Percentiles rank a stretch among this genome's conserved stretches.
Evolutionary conservation across 805 yeast genomes (phyloP).

Genomic region (Pichia paraexigua): DNA sequence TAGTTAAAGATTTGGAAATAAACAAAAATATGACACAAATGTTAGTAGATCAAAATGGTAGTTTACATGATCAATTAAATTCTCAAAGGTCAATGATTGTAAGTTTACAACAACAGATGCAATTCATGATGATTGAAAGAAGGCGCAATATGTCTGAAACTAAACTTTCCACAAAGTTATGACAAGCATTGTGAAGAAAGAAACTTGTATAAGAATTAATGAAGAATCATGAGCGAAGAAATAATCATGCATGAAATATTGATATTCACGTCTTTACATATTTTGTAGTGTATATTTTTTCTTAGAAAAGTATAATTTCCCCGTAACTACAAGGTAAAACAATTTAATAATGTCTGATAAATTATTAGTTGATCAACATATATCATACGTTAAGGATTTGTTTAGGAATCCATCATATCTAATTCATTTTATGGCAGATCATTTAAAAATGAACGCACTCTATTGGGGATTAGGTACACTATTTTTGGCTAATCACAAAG

Average conservation of each 20-base stretch:
- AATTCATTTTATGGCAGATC: slow-evolving; percentile 87
- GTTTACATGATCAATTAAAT: slow-evolving; percentile 40
- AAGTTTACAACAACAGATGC: slow-evolving; percentile 43
- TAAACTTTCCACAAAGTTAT: neutral
- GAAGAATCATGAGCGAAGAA: neutral
- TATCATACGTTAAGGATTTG: slow-evolving; percentile 45
- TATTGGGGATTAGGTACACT: slow-evolving; percentile 93
- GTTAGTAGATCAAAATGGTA: slow-evolving; percentile 19
- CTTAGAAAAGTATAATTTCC: neutral
- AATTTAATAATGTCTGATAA: neutral
- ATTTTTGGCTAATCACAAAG: slow-evolving; percentile 46
- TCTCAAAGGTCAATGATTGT: slow-evolving; percentile 37
- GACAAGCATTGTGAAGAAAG: neutral
- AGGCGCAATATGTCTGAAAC: slow-evolving; percentile 19
- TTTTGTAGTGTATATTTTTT: too few relatives aligned
- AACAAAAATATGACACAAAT: slow-evolving; percentile 19
- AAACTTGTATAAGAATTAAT: neutral
- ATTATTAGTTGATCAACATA: slow-evolving; percentile 34
- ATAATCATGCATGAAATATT: too few relatives aligned
- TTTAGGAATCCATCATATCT: slow-evolving; percentile 50
- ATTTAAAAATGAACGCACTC: slow-evolving; percentile 80
- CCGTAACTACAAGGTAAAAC: neutral
- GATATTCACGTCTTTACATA: too few relatives aligned
- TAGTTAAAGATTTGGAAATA: slow-evolving; percentile 19
- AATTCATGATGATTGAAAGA: slow-evolving; percentile 38